These are phyloP conservation scores for Blastobotrys chiropterorum DNA, from an alignment of 805 yeast species.

Conservation along the genomic window DNA sequence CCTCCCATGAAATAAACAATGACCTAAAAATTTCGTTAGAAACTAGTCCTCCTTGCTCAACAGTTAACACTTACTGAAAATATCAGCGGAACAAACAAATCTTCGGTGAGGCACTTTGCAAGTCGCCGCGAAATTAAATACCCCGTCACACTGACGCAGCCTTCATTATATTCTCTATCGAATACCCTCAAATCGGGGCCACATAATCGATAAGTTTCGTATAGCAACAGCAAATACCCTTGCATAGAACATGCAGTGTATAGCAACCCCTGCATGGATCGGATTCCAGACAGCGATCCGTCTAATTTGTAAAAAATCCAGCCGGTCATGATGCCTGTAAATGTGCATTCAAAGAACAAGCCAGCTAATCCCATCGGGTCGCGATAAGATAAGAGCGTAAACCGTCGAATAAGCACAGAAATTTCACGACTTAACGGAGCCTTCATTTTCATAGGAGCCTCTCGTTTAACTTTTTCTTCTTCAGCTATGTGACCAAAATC, in stretches of 20 bases:
- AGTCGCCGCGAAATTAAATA: conserved; percentile 60
- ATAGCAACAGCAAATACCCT: conserved; percentile 49
- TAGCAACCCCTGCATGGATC: conserved; percentile 50
- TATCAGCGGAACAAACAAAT: conserved; percentile 52
- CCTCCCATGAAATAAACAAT: conserved; percentile 79
- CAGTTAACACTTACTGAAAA: conserved; percentile 37
- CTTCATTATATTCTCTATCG: conserved; percentile 67
- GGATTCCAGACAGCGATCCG: conserved; percentile 53
- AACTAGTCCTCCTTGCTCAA: no score
- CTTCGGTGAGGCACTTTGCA: conserved; percentile 63
- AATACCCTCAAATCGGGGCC: conserved; percentile 47
- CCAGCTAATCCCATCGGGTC: conserved; percentile 46
- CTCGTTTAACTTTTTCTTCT: neutral
- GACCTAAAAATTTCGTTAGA: conserved; percentile 3
- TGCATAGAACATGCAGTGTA: conserved; percentile 50
- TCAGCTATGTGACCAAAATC: neutral
- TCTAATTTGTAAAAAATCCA: conserved; percentile 62
- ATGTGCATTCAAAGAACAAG: conserved; percentile 40
- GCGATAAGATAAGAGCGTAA: conserved; percentile 40
- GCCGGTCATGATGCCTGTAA: conserved; percentile 60
- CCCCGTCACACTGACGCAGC: conserved; percentile 59
- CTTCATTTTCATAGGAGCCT: conserved; percentile 23
- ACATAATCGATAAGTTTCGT: conserved; percentile 55
- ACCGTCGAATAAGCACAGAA: conserved; percentile 39
- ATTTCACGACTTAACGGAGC: conserved; percentile 42